A percentile compares a stretch with the other conserved stretches of the same genome.
Evolutionary conservation across 23 red algal species (phyloP).

Genomic region (Gracilaria caudata): DNA sequence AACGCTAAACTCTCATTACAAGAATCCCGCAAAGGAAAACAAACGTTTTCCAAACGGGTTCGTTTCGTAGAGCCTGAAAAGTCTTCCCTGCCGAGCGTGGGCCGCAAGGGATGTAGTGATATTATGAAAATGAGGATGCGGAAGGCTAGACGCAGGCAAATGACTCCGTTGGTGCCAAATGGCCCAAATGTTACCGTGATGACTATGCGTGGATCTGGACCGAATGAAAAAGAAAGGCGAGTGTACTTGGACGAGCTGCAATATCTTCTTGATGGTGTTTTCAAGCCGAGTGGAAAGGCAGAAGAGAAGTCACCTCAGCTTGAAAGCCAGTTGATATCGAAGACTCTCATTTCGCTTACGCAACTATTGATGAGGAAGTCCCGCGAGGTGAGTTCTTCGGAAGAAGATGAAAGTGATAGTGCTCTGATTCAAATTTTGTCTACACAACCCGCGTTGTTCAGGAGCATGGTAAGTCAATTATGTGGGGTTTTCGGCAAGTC

Average conservation of each 20-base stretch:
- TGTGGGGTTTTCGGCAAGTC: constrained; percentile 42
- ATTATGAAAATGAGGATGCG: constrained; percentile 18
- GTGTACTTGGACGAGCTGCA: constrained; percentile 62
- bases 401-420: constrained; percentile 17
- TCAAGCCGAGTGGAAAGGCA: constrained; percentile 29
- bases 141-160: neutral
- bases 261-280: constrained; percentile 68
- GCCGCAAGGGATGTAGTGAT: neutral
- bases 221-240: constrained; percentile 41
- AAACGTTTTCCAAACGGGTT: constrained; percentile 43
- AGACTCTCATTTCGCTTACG: constrained; percentile 21
- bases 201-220: neutral
- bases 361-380: constrained; percentile 37
- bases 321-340: constrained; percentile 34
- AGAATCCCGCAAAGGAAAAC: neutral
- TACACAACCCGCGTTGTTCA: constrained; percentile 40
- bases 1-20: neutral
- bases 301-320: constrained; percentile 18
- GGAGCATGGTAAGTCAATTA: constrained; percentile 35
- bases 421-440: constrained; percentile 29
- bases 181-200: constrained; percentile 5
- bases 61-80: constrained; percentile 20
- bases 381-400: neutral
- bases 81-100: neutral
- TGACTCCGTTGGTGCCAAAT: neutral